Percentiles rank a stretch among this genome's conserved stretches.
Evolutionary conservation across 305 asterid genomes (phyloP).

Genomic region (Solanum aculeatissimum): DNA sequence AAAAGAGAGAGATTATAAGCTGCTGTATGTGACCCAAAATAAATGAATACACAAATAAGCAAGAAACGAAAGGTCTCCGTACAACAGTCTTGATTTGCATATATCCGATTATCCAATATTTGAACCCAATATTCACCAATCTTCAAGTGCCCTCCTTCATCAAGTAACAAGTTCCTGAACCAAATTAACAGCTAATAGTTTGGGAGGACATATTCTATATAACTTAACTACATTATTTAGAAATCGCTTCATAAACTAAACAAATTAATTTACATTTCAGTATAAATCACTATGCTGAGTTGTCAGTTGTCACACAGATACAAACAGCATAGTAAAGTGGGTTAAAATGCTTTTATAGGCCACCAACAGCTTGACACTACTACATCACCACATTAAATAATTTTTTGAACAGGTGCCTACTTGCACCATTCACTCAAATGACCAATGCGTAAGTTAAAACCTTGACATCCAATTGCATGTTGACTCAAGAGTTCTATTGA

Average conservation of each 20-base stretch:
- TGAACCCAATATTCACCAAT: constrained; percentile 61
- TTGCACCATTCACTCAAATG: neutral
- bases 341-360: neutral
- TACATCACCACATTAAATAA: neutral
- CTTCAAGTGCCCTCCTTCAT: constrained; percentile 54
- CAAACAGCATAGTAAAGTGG: neutral
- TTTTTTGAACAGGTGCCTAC: neutral
- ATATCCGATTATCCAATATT: constrained; percentile 42
- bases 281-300: neutral
- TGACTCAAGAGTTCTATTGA: neutral
- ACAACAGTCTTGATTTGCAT: constrained; percentile 36
- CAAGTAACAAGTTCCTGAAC: constrained; percentile 49
- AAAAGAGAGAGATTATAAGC: neutral
- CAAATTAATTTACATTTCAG: neutral
- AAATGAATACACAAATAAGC: neutral
- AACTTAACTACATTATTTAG: neutral
- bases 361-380: neutral
- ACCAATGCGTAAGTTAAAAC: neutral
- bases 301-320: neutral
- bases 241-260: neutral
- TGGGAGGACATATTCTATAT: neutral
- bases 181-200: neutral
- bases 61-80: neutral
- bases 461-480: neutral
- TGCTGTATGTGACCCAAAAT: neutral